Percentiles rank a stretch among this genome's conserved stretches.
These are phyloP conservation scores for Gentiana macrophylla DNA, from an alignment of 257 asterid genomes.

Conservation along the genomic window DNA sequence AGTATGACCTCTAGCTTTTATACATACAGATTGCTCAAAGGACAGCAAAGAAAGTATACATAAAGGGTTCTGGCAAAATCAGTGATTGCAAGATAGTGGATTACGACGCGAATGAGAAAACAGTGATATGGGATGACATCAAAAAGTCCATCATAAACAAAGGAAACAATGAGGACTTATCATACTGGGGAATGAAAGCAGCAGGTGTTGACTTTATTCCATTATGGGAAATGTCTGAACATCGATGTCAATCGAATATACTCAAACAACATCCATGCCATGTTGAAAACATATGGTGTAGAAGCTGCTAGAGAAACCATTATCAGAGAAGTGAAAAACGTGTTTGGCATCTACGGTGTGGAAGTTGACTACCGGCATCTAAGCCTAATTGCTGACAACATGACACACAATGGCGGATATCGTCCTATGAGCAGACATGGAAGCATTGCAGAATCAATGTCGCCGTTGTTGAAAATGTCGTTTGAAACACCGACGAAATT, in stretches of 20 bases:
- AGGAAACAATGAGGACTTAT: conserved; percentile 23
- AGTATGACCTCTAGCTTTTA: too few relatives aligned
- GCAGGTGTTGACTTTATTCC: conserved; percentile 66
- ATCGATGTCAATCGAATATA: conserved; percentile 59
- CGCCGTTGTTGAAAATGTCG: conserved; percentile 80
- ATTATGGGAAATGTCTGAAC: conserved; percentile 67
- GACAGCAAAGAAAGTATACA: conserved; percentile 63
- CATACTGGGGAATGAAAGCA: conserved; percentile 83
- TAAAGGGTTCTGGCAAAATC: conserved; percentile 59
- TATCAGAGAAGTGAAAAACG: conserved; percentile 70
- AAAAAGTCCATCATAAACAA: conserved; percentile 8
- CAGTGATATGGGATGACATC: conserved; percentile 63
- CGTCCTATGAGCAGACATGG: conserved; percentile 88
- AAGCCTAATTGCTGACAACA: conserved; percentile 73
- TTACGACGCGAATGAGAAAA: conserved; percentile 71
- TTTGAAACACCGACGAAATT: conserved; percentile 88
- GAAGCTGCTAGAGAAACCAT: conserved; percentile 88
- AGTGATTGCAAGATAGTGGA: conserved; percentile 67
- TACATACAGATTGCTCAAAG: conserved; percentile 65
- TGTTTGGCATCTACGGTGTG: conserved; percentile 83
- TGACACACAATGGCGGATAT: conserved; percentile 88
- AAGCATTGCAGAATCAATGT: conserved; percentile 57
- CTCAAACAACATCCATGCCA: conserved; percentile 56
- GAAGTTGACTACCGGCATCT: conserved; percentile 78
- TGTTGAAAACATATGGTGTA: conserved; percentile 70